A percentile compares a stretch with the other conserved stretches of the same genome.
phyloP scores from a whole-genome alignment of 371 early-diverging fungal species.

The Actinomucor elegans region DNA sequence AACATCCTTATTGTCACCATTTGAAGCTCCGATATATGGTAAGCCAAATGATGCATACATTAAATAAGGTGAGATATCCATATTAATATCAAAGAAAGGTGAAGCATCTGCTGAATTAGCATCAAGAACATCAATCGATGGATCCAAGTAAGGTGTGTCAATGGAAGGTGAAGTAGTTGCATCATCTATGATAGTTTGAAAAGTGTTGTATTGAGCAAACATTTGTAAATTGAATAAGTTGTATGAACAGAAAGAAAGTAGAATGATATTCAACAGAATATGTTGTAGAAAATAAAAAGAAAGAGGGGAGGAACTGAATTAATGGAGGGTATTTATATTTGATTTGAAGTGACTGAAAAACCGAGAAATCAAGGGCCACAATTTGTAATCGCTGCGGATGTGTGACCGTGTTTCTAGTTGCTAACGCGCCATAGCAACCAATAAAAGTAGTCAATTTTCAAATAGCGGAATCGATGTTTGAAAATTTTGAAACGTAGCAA shows the following conservation, averaged over 20 bases:
- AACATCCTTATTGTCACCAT: constrained; percentile 7
- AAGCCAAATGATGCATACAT: constrained; percentile 4
- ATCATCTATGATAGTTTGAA: too few relatives aligned
- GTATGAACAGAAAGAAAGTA: too few relatives aligned
- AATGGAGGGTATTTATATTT: constrained; percentile 4
- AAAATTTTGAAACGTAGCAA: too few relatives aligned
- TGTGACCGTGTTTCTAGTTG: too few relatives aligned
- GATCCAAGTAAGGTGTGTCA: constrained; percentile 15
- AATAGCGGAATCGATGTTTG: too few relatives aligned
- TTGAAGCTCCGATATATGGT: neutral
- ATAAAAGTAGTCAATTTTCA: too few relatives aligned
- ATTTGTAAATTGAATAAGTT: neutral
- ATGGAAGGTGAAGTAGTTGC: constrained; percentile 17
- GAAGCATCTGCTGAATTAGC: constrained; percentile 1
- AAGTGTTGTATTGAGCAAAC: neutral
- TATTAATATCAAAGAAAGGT: constrained; percentile 10
- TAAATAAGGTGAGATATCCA: constrained; percentile 11
- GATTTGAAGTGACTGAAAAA: neutral
- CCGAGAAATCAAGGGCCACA: neutral
- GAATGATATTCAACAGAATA: neutral
- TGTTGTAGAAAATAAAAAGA: neutral
- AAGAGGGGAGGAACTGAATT: neutral
- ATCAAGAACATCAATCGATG: constrained; percentile 7
- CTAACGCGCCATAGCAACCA: too few relatives aligned
- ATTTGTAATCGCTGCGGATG: too few relatives aligned